A percentile compares a stretch with the other conserved stretches of the same genome.
Conservation (phyloP, 495 filamentous ascomycete species). For the Tuber umbilicatum region DNA sequence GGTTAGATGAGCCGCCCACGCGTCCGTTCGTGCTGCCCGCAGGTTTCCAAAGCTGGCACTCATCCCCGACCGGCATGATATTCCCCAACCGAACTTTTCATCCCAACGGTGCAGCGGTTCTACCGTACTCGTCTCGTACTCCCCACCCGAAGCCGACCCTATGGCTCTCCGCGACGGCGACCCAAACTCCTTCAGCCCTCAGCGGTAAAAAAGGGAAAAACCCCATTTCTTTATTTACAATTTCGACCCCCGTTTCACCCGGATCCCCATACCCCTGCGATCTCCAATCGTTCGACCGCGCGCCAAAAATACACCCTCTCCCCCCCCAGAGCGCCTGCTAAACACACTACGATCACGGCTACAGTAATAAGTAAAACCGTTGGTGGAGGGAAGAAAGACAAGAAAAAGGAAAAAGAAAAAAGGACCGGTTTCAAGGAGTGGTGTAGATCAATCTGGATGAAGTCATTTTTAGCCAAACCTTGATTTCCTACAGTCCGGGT, state of each 20-base stretch:
- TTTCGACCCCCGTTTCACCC: not conserved
- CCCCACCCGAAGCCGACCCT: no score
- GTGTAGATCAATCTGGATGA: not conserved
- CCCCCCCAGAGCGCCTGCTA: not conserved
- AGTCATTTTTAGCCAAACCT: slow-evolving; percentile 4
- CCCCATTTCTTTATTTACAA: not conserved
- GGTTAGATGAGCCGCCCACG: no score
- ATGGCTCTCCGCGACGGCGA: not conserved
- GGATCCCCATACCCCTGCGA: not conserved
- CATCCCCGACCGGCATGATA: no score
- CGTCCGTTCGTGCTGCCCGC: no score
- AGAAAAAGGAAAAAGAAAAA: not conserved
- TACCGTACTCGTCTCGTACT: no score
- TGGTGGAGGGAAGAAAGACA: not conserved
- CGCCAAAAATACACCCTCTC: not conserved
- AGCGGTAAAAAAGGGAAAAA: not conserved
- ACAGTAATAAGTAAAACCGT: not conserved
- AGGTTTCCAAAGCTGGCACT: no score
- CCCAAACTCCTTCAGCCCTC: not conserved
- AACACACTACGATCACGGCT: not conserved
- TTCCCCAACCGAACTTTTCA: no score
- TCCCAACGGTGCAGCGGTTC: no score
- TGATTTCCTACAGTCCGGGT: not conserved
- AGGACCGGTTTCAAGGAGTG: not conserved
- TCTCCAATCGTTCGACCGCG: not conserved